A percentile compares a stretch with the other conserved stretches of the same genome.
Conservation (phyloP, 306 rosid species). For the Psophocarpus tetragonolobus region DNA sequence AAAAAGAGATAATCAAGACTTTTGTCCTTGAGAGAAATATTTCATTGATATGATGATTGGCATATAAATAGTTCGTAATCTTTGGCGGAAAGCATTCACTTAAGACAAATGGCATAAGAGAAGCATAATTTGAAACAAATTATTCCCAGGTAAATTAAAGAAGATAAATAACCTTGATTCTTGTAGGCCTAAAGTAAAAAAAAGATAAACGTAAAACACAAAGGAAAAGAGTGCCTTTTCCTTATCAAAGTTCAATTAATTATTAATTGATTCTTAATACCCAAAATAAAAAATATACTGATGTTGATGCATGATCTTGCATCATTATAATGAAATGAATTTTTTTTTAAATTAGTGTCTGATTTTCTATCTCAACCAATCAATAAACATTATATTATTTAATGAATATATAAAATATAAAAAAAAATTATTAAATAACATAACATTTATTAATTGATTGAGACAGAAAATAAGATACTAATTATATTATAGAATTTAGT, state of each 20-base stretch:
- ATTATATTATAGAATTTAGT: too few relatives aligned
- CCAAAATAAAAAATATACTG: conserved; percentile 32
- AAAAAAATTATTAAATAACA: too few relatives aligned
- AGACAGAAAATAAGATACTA: too few relatives aligned
- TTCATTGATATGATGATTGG: conserved; percentile 7
- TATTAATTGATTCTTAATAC: conserved; percentile 38
- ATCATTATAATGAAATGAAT: too few relatives aligned
- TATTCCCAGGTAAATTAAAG: conserved; percentile 7
- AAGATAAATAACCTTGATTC: conserved; percentile 25
- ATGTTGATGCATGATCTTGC: conserved; percentile 52
- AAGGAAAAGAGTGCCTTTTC: conserved; percentile 33
- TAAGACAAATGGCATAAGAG: conserved; percentile 19
- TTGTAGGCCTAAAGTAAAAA: conserved; percentile 11
- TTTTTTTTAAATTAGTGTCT: too few relatives aligned
- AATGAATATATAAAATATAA: too few relatives aligned
- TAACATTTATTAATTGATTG: too few relatives aligned
- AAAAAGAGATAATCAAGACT: neutral
- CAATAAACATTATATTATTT: too few relatives aligned
- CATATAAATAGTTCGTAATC: neutral
- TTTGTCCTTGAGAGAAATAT: conserved; percentile 11
- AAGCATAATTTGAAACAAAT: conserved; percentile 12
- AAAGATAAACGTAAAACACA: neutral
- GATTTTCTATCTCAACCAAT: too few relatives aligned
- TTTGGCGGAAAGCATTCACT: conserved; percentile 3
- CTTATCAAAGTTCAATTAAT: conserved; percentile 32